Evolutionary conservation across 1,284 basidiomycete genomes (phyloP), one percentile per base, ranked within the genome.

Genomic region (Anthracocystis walkeri): DNA sequence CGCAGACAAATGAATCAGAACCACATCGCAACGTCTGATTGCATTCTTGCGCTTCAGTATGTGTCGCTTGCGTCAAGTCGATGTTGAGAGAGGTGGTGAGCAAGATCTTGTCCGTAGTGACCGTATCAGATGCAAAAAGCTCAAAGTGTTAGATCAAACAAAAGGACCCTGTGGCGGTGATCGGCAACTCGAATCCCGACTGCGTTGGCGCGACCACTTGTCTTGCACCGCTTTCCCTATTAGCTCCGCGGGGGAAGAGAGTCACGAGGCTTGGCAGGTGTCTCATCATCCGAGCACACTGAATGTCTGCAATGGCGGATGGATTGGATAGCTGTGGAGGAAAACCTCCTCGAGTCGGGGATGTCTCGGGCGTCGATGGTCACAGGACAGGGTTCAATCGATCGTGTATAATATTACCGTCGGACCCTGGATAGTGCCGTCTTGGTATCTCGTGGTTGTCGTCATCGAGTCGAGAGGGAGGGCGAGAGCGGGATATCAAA

Each of bases 151-250:
- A 55, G 42, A 42, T 31, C 42, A 11, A 2, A 11, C 2, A 38
- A 16, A 38, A 16, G 35, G 35, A 38, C 35, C 12, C 35, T 31
- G 56, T 48, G 44, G 45, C 51, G 51, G 52, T 61, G 59, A 61
- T 61, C 59, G 59, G 59, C 35, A 31, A 27, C 21, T 16, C 18
- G 12, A 5, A 21, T 50, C 7, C n/a, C 29, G 31, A 35, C 14
- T 29, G 20, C 14, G 3, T 44, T 44, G 7, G 42, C 42, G 42
- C n/a, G n/a, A n/a, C 42, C 42, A 44, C 20, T 21, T 44, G 12
- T 10, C 16, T 48, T 48, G 27, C 46, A 48, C 46, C 27, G 46
- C 46, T 48, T 48, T 38, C 27, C 5, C 16, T 29, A 7, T 18
- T 12, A 48, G 5, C 49, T 50, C 49, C 31, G 31, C 49, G 49